phyloP scores from a whole-genome alignment of 2,329 filamentous ascomycete genomes.

The Fusarium veterinarium region DNA sequence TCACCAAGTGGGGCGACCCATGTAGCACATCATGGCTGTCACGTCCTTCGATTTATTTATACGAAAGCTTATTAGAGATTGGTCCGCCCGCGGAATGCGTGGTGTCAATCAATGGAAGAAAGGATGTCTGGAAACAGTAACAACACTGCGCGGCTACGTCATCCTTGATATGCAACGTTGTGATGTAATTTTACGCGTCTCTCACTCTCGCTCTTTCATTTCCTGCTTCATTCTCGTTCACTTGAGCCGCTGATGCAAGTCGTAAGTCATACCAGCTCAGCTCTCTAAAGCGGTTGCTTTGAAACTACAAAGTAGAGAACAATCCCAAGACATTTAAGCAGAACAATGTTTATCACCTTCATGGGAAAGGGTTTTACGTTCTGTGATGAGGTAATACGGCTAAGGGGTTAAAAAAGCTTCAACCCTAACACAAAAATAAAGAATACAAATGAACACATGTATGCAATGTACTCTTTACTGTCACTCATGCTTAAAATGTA shows the following conservation, averaged over 20 bases:
- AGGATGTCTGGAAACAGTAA: background rate
- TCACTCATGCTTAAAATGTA: too few species aligned
- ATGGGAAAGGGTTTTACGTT: too few species aligned
- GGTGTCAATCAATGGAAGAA: background rate
- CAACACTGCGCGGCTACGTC: background rate
- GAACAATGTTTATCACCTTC: too few species aligned
- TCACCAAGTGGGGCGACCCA: background rate
- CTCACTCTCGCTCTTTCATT: background rate
- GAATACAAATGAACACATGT: too few species aligned
- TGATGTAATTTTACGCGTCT: background rate
- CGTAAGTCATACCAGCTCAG: too few species aligned
- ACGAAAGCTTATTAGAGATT: background rate
- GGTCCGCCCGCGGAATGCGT: background rate
- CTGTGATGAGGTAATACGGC: too few species aligned
- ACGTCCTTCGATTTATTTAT: background rate
- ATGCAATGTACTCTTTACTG: too few species aligned
- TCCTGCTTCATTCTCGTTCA: background rate
- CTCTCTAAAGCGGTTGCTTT: too few species aligned
- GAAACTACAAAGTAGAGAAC: too few species aligned
- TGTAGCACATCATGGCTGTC: constrained; percentile 1
- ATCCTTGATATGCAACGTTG: background rate
- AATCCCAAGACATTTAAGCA: too few species aligned
- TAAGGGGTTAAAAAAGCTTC: too few species aligned
- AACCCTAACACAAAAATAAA: too few species aligned
- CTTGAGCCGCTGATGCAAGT: accelerated